Base-by-base conservation (phyloP, 257 asterid genomes). In the Paulownia fortunei region DNA sequence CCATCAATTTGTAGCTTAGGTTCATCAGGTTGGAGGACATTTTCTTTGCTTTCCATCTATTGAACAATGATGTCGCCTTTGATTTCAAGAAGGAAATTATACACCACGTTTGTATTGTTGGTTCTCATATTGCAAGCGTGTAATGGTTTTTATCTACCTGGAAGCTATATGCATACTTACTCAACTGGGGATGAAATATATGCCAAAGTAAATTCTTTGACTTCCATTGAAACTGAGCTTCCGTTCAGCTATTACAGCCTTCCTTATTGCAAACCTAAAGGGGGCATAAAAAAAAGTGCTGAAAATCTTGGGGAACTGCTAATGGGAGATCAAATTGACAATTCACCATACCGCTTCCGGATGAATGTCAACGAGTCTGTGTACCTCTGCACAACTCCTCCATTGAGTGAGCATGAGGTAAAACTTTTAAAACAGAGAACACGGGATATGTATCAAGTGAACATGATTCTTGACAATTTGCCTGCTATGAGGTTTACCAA, bases 271-370 rank as follows among this genome's bases (percentile, higher is more conserved):
- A 59, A 73, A 66, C 97, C 94, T 69, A 67, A 8, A 47, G 92
- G 88, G 59, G 94, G 88, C 73, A 85, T 91, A 46, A 91, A 89
- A 82, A 89, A 88, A 74, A 91, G 94, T 80, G 97, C 94, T 42
- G 94, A 91, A 81, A 91, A 91, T 86, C 90, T 91, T 37, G 97
- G 97, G 23, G 94, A 91, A 78, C 70, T 91, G 61, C 82, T 91
- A 7, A 88, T 91, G 93, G 97, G 94, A 54, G 97, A 91, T 82
- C 94, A 89, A 77, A 89, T 91, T 30, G 93, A 89, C 84, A 91
- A 88, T 59, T 91, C 97, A 12, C 94, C 97, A 2, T 91, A 91
- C 73, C 90, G 89, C 56, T 91, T 91, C 80, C 80, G 84, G 58
- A 88, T 91, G 94, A 88, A 88, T 66, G 63, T 74, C 55, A 91